Conservation (phyloP, 805 yeast species). For the Kurtzmaniella fragi region DNA sequence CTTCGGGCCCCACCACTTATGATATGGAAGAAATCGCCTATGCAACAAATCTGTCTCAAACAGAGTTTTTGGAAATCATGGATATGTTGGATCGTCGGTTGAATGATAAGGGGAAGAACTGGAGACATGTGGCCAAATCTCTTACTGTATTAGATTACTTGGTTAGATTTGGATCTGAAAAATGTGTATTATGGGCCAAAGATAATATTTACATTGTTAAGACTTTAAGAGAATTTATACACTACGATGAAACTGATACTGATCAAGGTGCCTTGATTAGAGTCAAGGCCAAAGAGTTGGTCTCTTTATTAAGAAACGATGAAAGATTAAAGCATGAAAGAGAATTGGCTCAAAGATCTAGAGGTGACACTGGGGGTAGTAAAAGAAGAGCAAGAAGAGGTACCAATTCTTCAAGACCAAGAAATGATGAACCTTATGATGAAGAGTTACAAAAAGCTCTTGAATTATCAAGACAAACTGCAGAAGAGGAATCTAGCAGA, state of each 20-base stretch:
- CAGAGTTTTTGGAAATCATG: conserved; percentile 83
- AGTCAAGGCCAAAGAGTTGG: conserved; percentile 85
- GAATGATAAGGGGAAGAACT: conserved; percentile 93
- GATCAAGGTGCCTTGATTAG: conserved; percentile 88
- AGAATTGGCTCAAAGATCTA: conserved; percentile 27
- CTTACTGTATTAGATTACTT: conserved; percentile 84
- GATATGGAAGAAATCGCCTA: conserved; percentile 83
- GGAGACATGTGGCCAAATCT: conserved; percentile 94
- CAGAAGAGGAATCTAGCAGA: conserved; percentile 73
- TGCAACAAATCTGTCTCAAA: conserved; percentile 59
- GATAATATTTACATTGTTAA: conserved; percentile 85
- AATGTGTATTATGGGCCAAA: conserved; percentile 86
- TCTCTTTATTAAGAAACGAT: conserved; percentile 73
- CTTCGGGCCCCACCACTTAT: conserved; percentile 73
- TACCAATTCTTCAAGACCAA: conserved; percentile 14
- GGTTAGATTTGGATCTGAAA: conserved; percentile 80
- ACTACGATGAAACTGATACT: conserved; percentile 65
- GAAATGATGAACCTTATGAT: conserved; percentile 48
- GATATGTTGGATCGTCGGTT: conserved; percentile 89
- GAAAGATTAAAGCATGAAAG: conserved; percentile 76
- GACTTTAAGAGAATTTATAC: conserved; percentile 86
- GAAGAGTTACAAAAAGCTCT: conserved; percentile 76
- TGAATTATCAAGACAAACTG: conserved; percentile 74
- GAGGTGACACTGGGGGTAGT: conserved; percentile 17
- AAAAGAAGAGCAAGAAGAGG: conserved; percentile 18